Evolutionary conservation across 1,284 basidiomycete genomes (phyloP).

Genomic region (Entoloma clypeatum): DNA sequence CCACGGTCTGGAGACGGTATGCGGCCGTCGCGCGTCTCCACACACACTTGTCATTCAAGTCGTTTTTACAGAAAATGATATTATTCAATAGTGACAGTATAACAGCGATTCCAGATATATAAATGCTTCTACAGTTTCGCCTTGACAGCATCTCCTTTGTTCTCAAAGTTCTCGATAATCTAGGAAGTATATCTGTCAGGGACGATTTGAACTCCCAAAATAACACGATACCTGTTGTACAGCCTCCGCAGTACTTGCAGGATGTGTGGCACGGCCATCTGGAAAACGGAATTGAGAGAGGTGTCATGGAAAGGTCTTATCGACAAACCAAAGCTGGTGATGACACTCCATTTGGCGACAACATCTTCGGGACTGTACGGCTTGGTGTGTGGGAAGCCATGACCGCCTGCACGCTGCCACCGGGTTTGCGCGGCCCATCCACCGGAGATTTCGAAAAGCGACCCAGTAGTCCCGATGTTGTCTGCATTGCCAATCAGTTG

Average conservation of each 20-base stretch:
- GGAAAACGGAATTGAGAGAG: conserved; percentile 8
- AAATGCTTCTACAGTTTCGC: conserved; percentile 42
- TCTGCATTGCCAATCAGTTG: conserved; percentile 34
- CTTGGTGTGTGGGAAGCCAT: conserved; percentile 81
- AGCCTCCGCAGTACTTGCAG: conserved; percentile 67
- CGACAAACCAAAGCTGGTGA: conserved; percentile 77
- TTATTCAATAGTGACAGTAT: too few relatives aligned
- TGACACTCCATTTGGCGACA: conserved; percentile 71
- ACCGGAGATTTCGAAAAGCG: conserved; percentile 86
- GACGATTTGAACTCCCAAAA: background rate
- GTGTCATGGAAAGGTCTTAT: background rate
- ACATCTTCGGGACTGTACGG: conserved; percentile 78
- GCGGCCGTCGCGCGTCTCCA: too few relatives aligned
- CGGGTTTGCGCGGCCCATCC: conserved; percentile 92
- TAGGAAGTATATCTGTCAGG: conserved; percentile 22
- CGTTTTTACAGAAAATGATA: too few relatives aligned
- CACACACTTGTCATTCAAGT: too few relatives aligned
- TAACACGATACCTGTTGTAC: conserved; percentile 55
- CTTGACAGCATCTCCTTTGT: conserved; percentile 46
- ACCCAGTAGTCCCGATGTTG: conserved; percentile 73
- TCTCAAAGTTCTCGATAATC: conserved; percentile 81
- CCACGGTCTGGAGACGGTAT: too few relatives aligned
- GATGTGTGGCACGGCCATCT: conserved; percentile 79
- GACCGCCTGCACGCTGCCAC: conserved; percentile 90
- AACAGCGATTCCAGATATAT: background rate